A percentile compares a stretch with the other conserved stretches of the same genome.
Evolutionary conservation across 2,329 filamentous ascomycete genomes (phyloP).

Genomic region (Paecilomyces variotii): DNA sequence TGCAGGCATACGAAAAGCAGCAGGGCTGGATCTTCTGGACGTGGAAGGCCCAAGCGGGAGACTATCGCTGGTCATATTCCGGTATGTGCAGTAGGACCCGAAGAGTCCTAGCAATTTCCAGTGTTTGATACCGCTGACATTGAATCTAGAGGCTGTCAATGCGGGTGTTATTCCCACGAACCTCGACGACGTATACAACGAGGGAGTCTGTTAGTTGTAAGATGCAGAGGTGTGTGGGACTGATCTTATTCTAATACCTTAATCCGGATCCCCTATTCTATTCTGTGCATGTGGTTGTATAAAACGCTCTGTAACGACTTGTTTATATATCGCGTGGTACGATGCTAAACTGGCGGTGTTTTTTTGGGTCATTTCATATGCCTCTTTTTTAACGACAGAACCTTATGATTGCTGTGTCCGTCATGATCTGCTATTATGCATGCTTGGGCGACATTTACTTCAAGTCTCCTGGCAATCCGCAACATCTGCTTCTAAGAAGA

Average conservation of each 20-base stretch:
- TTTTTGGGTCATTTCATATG: no score
- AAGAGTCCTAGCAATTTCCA: background rate
- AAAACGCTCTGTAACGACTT: no score
- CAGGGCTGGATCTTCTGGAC: constrained; percentile 53
- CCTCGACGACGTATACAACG: constrained; percentile 12
- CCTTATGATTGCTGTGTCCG: no score
- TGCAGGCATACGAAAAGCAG: constrained; percentile 46
- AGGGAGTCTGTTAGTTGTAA: constrained; percentile 3
- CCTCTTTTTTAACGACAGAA: no score
- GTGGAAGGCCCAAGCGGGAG: constrained; percentile 46
- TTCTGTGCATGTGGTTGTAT: no score
- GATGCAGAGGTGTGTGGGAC: no score
- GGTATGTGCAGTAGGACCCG: constrained; percentile 6
- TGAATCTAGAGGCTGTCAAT: constrained; percentile 24
- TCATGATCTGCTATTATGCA: no score
- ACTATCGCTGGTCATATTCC: constrained; percentile 23
- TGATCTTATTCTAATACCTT: no score
- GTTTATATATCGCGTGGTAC: no score
- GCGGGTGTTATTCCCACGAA: constrained; percentile 34
- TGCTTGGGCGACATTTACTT: no score
- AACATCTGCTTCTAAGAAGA: background rate
- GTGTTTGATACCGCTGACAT: constrained; percentile 45
- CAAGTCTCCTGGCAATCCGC: background rate
- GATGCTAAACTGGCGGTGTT: no score
- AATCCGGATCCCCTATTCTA: no score